Evolutionary conservation across 1,284 basidiomycete genomes (phyloP).

Genomic region (Sparassis latifolia): DNA sequence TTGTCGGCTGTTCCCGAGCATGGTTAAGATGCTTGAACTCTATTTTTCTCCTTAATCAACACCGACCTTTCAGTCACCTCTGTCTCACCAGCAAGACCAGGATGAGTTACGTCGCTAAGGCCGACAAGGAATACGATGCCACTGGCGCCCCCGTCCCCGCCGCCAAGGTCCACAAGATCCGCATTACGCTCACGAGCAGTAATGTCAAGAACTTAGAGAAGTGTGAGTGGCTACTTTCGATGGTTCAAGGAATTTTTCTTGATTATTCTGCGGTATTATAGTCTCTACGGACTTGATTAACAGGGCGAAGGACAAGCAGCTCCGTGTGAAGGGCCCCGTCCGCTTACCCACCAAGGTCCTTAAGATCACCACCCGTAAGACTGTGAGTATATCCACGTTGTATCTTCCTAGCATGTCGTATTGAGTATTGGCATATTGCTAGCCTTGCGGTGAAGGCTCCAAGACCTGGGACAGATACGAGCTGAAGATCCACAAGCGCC

Average conservation of each 20-base stretch:
- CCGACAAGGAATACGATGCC: conserved; percentile 95
- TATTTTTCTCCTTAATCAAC: too few species aligned
- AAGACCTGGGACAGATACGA: conserved; percentile 99
- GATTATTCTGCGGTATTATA: conserved; percentile 1
- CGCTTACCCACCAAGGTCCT: conserved; percentile 98
- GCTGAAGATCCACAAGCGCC: conserved; percentile 99
- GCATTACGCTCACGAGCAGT: conserved; percentile 97
- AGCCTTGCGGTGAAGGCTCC: conserved; percentile 99
- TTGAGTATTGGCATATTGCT: conserved; percentile 6
- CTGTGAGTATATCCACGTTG: conserved; percentile 43
- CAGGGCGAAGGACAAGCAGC: conserved; percentile 99
- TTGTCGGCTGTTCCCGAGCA: too few species aligned
- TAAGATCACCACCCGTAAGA: conserved; percentile 98
- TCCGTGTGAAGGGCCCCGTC: conserved; percentile 98
- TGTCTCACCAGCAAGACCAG: conserved; percentile 59
- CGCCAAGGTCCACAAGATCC: conserved; percentile 98
- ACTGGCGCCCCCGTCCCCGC: conserved; percentile 79
- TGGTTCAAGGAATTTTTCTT: too few species aligned
- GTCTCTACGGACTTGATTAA: conserved; percentile 96
- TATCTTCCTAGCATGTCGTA: neutral
- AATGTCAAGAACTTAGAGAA: conserved; percentile 99
- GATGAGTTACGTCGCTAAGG: conserved; percentile 99
- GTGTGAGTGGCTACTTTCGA: conserved; percentile 47
- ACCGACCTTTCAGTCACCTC: conserved; percentile 50
- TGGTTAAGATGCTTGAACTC: too few species aligned